Conservation (phyloP, 2,329 filamentous ascomycete genomes). For the Pseudogymnoascus destructans region DNA sequence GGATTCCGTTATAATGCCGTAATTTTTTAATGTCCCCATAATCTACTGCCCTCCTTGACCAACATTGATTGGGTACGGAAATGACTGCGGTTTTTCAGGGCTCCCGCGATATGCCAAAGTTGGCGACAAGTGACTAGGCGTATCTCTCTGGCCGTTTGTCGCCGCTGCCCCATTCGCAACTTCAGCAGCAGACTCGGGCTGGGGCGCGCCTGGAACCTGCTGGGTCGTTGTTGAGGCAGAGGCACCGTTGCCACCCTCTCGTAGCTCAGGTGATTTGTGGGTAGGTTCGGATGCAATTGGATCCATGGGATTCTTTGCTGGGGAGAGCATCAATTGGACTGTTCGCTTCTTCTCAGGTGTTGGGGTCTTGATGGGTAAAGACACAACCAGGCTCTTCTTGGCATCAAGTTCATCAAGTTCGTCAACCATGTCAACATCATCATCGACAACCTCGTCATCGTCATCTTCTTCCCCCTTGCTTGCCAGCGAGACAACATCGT, state of each 20-base stretch:
- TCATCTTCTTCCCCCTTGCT: slow-evolving; percentile 35
- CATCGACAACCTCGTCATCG: slow-evolving; percentile 36
- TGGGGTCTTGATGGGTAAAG: slow-evolving; percentile 41
- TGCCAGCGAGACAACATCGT: slow-evolving; percentile 50
- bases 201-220: slow-evolving; percentile 11
- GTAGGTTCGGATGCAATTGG: slow-evolving; percentile 23
- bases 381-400: slow-evolving; percentile 56
- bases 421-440: slow-evolving; percentile 36
- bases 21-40: not conserved
- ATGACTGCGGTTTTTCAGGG: slow-evolving; percentile 37
- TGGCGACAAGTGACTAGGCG: slow-evolving; percentile 15
- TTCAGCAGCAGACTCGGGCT: not conserved
- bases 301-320: slow-evolving; percentile 15
- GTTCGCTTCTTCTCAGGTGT: slow-evolving; percentile 23
- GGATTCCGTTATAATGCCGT: not conserved
- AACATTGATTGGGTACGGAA: slow-evolving; percentile 20
- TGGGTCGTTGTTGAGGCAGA: not conserved
- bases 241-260: slow-evolving; percentile 24
- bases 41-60: slow-evolving; percentile 14
- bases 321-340: slow-evolving; percentile 22
- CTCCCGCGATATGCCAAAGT: slow-evolving; percentile 47
- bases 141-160: not conserved
- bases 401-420: slow-evolving; percentile 36
- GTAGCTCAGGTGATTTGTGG: slow-evolving; percentile 12
- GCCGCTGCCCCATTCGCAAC: not conserved